Percentiles rank a stretch among this genome's conserved stretches.
Conservation (phyloP, 192 early-diverging fungal species). For the Coemansia sp. region DNA sequence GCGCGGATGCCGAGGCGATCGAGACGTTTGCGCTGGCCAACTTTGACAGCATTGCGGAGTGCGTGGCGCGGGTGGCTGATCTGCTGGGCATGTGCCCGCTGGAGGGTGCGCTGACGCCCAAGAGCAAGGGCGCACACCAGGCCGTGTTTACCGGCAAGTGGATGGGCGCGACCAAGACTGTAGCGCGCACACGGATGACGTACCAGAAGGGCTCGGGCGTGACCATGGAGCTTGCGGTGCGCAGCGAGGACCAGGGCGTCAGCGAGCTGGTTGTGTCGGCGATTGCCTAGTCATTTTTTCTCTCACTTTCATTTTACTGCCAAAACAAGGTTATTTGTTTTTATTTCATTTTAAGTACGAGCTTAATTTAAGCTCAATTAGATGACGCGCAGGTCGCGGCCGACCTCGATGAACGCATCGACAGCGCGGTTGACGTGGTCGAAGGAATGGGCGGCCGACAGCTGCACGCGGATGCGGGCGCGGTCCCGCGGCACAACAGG, state of each 20-base stretch:
- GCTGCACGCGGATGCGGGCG: slow-evolving; percentile 59
- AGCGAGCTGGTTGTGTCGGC: slow-evolving; percentile 76
- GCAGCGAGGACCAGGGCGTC: slow-evolving; percentile 65
- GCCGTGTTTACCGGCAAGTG: slow-evolving; percentile 83
- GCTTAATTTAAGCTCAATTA: too few species aligned
- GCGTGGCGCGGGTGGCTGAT: slow-evolving; percentile 58
- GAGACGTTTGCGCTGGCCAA: slow-evolving; percentile 89
- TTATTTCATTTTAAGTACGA: too few species aligned
- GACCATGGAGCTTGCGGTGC: slow-evolving; percentile 86
- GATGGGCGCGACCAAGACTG: slow-evolving; percentile 71
- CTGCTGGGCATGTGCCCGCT: slow-evolving; percentile 85
- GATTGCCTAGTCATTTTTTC: slow-evolving; percentile 58
- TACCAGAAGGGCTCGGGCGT: slow-evolving; percentile 79
- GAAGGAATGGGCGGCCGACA: slow-evolving; percentile 53
- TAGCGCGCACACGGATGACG: slow-evolving; percentile 88
- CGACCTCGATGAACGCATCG: slow-evolving; percentile 55
- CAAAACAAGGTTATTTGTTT: not conserved
- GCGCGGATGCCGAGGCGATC: slow-evolving; percentile 66
- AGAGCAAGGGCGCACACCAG: slow-evolving; percentile 77
- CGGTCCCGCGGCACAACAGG: slow-evolving; percentile 58
- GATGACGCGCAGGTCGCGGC: slow-evolving; percentile 45
- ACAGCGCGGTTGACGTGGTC: slow-evolving; percentile 54
- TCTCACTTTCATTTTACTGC: slow-evolving; percentile 4
- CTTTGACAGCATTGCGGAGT: slow-evolving; percentile 52
- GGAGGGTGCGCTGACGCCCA: slow-evolving; percentile 70